phyloP scores from a whole-genome alignment of 306 rosid genomes.

The Crataegus laevigata region DNA sequence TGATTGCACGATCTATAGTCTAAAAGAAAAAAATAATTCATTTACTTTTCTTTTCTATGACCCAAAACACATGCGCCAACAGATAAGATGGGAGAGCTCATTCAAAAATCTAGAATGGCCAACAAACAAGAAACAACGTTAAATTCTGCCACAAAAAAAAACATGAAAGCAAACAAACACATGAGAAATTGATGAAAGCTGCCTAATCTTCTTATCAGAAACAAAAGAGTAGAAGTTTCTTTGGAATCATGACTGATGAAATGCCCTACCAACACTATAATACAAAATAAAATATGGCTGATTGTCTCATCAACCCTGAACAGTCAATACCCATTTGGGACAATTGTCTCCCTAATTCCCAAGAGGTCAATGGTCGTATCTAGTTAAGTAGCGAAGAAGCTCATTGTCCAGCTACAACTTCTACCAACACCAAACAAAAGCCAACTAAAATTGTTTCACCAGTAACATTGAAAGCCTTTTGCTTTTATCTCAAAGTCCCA shows the following conservation, averaged over 20 bases:
- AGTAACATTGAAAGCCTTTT: background rate
- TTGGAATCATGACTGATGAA: background rate
- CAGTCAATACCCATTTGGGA: background rate
- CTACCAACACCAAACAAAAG: slow-evolving; percentile 1
- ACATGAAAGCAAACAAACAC: background rate
- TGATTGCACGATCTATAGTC: background rate
- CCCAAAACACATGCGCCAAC: background rate
- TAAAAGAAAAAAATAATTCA: background rate
- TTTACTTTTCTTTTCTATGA: background rate
- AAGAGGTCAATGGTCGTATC: background rate
- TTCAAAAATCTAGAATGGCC: background rate
- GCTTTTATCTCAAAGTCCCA: background rate
- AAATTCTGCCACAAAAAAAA: background rate
- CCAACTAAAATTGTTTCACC: background rate
- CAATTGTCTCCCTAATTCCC: background rate
- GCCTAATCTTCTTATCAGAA: background rate
- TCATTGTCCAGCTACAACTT: background rate
- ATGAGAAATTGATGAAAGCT: background rate
- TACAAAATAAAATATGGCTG: background rate
- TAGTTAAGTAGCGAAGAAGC: background rate
- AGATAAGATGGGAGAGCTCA: background rate
- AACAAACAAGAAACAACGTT: background rate
- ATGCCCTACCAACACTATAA: background rate
- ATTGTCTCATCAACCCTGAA: background rate
- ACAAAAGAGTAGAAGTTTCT: background rate